Evolutionary conservation across 192 early-diverging fungal genomes (phyloP).

Genomic region (Geranomyces variabilis): DNA sequence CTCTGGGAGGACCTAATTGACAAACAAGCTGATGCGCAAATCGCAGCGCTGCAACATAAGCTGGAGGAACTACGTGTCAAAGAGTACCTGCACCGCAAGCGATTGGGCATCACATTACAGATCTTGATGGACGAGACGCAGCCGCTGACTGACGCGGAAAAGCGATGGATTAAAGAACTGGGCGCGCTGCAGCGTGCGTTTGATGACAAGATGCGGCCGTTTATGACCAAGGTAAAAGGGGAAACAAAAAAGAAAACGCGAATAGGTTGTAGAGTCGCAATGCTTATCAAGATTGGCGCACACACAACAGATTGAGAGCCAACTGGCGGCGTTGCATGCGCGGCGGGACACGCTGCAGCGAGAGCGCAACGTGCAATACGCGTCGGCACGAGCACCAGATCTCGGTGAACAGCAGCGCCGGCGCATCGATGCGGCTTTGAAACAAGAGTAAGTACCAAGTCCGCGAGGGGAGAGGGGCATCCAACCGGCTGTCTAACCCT

Average conservation of each 20-base stretch:
- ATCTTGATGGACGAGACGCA: slow-evolving; percentile 64
- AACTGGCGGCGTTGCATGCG: background rate
- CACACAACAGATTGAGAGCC: background rate
- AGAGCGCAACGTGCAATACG: background rate
- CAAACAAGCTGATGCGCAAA: slow-evolving; percentile 36
- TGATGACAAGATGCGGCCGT: slow-evolving; percentile 16
- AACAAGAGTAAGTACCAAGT: slow-evolving; percentile 20
- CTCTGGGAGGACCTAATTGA: slow-evolving; percentile 37
- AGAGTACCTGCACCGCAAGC: slow-evolving; percentile 27
- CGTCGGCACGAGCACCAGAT: slow-evolving; percentile 2
- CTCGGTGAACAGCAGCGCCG: slow-evolving; percentile 12
- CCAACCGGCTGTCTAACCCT: background rate
- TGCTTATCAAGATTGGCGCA: background rate
- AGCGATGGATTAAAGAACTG: slow-evolving; percentile 51
- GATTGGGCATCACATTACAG: slow-evolving; percentile 49
- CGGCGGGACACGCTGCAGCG: background rate
- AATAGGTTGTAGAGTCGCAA: background rate
- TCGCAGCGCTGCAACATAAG: slow-evolving; percentile 29
- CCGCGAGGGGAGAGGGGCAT: background rate
- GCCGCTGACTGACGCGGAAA: slow-evolving; percentile 65
- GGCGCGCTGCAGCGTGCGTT: slow-evolving; percentile 21
- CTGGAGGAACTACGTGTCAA: background rate
- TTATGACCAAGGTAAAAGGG: slow-evolving; percentile 13
- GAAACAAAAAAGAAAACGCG: background rate
- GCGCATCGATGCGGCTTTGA: slow-evolving; percentile 21